Evolutionary conservation across 441 rosid genomes (phyloP), one percentile per base, ranked within the genome.

Genomic region (Euphorbia celastroides): DNA sequence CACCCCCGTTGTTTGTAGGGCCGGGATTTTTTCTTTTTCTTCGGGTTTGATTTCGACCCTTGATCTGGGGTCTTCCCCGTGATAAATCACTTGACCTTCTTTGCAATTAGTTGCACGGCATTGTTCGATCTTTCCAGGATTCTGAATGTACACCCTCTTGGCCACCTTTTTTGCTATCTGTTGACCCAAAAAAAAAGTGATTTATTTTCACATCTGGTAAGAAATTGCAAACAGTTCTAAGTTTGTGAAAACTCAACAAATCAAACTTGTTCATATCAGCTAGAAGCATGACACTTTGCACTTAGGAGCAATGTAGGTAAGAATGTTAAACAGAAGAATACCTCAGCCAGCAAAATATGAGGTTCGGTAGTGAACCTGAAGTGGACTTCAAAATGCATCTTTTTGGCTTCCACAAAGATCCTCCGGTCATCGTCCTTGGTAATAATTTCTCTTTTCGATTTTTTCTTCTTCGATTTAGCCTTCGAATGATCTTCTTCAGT

Each of bases 151-250:
- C n/a, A 90, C 98, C 85, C 82, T 89, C 80, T 90, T 86, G 5
- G 98, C 95, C 8, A 91, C 81, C 71, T 80, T 86, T 78, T 81
- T 86, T 63, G 97, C 97, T 82, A 95, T 83, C 98, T 92, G n/a
- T 14, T 67, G 75, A 72, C 66, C 19, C 30, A 58, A 22, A 44
- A 72, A 64, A 63, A 48, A 60, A 62, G 54, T 31, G 50, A 1
- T 5, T 48, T 8, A 51, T 7, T 59, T 38, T 68, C 60, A 65
- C 20, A 22, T 31, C 3, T 17, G 3, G 28, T 3, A 42, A 10
- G 20, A 72, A 57, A 12, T 30, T 28, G 34, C 54, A 26, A 20
- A 8, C 17, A 31, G 17, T 48, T 34, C 14, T 12, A 23, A 26
- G 36, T 4, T 48, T 42, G 30, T 62, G 58, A 28, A 62, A 22